These are phyloP conservation scores for Phylloporus sp. DNA, from an alignment of 1,284 basidiomycete genomes.

Conservation along the genomic window DNA sequence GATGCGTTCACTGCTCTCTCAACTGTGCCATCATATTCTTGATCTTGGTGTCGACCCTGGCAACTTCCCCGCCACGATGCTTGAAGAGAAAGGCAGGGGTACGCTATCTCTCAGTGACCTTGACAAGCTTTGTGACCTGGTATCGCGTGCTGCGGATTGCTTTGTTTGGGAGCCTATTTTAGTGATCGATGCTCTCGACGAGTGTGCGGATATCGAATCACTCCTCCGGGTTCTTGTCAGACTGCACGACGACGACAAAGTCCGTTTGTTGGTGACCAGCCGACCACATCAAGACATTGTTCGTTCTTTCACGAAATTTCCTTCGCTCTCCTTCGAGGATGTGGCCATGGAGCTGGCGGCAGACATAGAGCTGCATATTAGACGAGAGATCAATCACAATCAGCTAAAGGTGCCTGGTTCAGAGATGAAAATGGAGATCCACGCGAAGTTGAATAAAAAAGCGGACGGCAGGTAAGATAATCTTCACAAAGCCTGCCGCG, in stretches of 20 bases:
- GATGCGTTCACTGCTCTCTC: background rate
- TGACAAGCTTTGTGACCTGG: background rate
- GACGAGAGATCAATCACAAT: background rate
- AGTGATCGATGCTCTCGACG: too few species aligned
- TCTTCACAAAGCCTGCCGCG: background rate
- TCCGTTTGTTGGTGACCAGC: background rate
- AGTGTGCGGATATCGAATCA: background rate
- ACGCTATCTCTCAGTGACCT: background rate
- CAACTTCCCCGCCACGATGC: background rate
- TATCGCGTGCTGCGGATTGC: background rate
- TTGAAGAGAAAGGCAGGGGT: background rate
- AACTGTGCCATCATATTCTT: background rate
- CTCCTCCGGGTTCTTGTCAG: background rate
- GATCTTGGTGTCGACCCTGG: background rate
- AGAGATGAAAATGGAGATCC: background rate
- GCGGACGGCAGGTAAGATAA: background rate
- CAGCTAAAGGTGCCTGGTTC: background rate
- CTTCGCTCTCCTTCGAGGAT: background rate
- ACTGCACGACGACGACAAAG: background rate
- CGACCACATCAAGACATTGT: background rate
- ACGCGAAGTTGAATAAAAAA: background rate
- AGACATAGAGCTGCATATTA: too few species aligned
- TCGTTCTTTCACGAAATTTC: background rate
- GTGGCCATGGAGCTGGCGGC: background rate
- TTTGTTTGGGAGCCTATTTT: background rate